These are phyloP conservation scores for Suhomyces yuchorum DNA, from an alignment of 1,139 yeast genomes.

Conservation along the genomic window DNA sequence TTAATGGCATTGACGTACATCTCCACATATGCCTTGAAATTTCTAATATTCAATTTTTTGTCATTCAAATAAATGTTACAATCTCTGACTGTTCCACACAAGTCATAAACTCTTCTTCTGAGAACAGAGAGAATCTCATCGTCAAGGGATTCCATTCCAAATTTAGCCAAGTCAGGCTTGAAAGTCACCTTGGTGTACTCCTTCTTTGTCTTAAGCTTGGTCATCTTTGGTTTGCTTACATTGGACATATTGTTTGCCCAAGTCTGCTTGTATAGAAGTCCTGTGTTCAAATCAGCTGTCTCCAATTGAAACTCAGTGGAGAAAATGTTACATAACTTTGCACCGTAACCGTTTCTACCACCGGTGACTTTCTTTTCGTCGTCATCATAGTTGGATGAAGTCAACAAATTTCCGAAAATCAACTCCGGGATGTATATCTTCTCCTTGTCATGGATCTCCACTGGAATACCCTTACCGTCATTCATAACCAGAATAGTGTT, in stretches of 20 bases:
- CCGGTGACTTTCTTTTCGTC: slow-evolving; percentile 95
- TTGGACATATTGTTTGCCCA: slow-evolving; percentile 89
- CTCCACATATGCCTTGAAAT: slow-evolving; percentile 86
- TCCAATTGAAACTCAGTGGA: slow-evolving; percentile 86
- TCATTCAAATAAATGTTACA: slow-evolving; percentile 81
- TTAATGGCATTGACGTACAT: slow-evolving; percentile 77
- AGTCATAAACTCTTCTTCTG: slow-evolving; percentile 91
- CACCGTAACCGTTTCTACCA: slow-evolving; percentile 99
- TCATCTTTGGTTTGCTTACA: slow-evolving; percentile 75
- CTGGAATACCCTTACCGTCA: slow-evolving; percentile 95
- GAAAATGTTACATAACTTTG: slow-evolving; percentile 88
- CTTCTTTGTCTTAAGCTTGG: slow-evolving; percentile 56
- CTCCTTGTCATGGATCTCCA: slow-evolving; percentile 91
- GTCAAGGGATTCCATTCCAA: slow-evolving; percentile 81
- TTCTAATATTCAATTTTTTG: slow-evolving; percentile 63
- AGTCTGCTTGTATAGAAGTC: slow-evolving; percentile 69
- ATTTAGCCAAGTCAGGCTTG: slow-evolving; percentile 83
- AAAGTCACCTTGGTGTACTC: slow-evolving; percentile 90
- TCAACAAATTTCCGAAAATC: slow-evolving; percentile 91
- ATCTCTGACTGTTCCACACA: slow-evolving; percentile 93
- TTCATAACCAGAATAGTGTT: slow-evolving; percentile 80
- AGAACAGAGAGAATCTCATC: slow-evolving; percentile 81
- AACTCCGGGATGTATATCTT: slow-evolving; percentile 92
- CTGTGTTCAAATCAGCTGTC: slow-evolving; percentile 77
- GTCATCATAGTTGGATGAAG: slow-evolving; percentile 96